Evolutionary conservation across 2,329 filamentous ascomycete genomes (phyloP), one percentile per base, ranked within the genome.

Genomic region (Chaetomiaceae sp.): DNA sequence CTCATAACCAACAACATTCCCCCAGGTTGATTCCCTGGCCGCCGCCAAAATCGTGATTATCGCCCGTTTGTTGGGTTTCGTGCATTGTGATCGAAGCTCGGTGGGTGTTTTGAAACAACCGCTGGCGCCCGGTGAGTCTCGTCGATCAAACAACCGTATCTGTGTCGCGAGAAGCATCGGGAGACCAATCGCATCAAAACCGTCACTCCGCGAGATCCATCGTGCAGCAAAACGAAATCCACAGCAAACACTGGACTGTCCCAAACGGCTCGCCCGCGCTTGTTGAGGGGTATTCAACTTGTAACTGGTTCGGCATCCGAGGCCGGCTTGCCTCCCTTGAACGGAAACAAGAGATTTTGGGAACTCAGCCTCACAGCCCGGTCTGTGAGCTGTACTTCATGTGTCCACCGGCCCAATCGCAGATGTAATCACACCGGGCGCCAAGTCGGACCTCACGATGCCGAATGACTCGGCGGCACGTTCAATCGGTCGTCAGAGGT

Each of bases 81-180:
- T 25, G 33, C 40, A 17, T 29, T 23, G 19, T 34, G 14, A 20
- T 47, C 42, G 31, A 31, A 40, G 40, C 29, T 42, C 6, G 27
- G n/a, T 25, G n/a, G 27, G n/a, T 31, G 17, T 45, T n/a, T 44
- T 44, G 51, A 54, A 57, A 54, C 51, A 31, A 46, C 34, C 20
- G 17, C 40, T 43, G 19, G 29, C n/a, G 17, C 44, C 27, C 43
- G 36, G 20, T 43, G 17, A 19, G 42, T n/a, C 33, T 37, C 14
- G 54, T 29, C 51, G 52, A 57, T 57, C 52, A 57, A 52, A 54
- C 55, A 27, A 6, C 15, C 3, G 4, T 4, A 27, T 22, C 37
- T 44, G 22, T 15, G 27, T 31, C 22, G 19, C 22, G 29, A 46
- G 22, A 36, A 25, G 23, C 43, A 8, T 33, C 15, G 23, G 25